Percentiles rank a stretch among this genome's conserved stretches.
phyloP scores from a whole-genome alignment of 345 rosid species.

The Isatis tinctoria region DNA sequence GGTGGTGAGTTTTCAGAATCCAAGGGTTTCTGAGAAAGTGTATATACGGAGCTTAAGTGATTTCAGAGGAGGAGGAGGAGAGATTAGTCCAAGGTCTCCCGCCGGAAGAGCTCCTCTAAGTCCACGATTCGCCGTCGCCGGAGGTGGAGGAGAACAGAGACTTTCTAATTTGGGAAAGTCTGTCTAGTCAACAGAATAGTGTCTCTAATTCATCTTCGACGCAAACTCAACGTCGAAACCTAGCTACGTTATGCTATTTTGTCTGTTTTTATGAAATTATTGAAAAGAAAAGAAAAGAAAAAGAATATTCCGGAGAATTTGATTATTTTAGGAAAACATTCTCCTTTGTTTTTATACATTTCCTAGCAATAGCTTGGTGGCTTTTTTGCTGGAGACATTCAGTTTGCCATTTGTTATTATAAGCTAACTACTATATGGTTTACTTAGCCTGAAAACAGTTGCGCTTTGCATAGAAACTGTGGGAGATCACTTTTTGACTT shows the following conservation, averaged over 20 bases:
- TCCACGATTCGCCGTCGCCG: conserved; percentile 31
- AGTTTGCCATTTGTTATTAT: conserved; percentile 90
- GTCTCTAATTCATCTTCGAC: neutral
- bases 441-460: conserved; percentile 76
- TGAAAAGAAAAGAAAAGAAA: neutral
- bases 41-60: conserved; percentile 56
- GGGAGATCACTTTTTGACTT: too few species aligned
- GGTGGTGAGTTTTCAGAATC: conserved; percentile 49
- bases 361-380: neutral
- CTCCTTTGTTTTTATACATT: neutral
- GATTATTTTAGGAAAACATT: neutral
- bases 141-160: conserved; percentile 39
- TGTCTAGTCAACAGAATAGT: conserved; percentile 35
- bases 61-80: conserved; percentile 43
- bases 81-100: conserved; percentile 47
- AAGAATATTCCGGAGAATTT: too few species aligned
- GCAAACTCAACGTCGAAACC: neutral
- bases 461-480: too few species aligned
- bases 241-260: neutral
- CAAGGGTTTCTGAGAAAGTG: conserved; percentile 53
- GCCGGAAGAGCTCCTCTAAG: conserved; percentile 59
- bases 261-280: neutral
- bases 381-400: conserved; percentile 53
- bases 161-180: conserved; percentile 61
- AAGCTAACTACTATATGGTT: conserved; percentile 79